Conservation (phyloP, 2,329 filamentous ascomycete species). For the Ambrosiella beaveri region DNA sequence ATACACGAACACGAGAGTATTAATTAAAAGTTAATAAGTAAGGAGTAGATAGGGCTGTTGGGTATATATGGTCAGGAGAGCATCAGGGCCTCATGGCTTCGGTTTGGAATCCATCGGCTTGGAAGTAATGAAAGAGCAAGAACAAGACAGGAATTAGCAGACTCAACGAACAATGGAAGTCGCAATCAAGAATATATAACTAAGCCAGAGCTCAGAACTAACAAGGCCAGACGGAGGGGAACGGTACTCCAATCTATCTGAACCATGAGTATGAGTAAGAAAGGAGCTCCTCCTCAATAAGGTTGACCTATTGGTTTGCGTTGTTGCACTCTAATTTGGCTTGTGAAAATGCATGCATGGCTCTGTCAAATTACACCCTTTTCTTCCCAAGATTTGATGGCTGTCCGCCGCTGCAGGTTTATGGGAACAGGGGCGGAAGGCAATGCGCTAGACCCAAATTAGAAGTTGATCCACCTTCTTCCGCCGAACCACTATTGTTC, state of each 20-base stretch:
- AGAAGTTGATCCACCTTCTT: not conserved
- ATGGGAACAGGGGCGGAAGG: not conserved
- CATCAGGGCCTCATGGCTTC: not conserved
- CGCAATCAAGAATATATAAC: not conserved
- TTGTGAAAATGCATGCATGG: conserved; percentile 5
- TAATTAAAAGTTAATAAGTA: too few relatives aligned
- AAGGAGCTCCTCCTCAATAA: not conserved
- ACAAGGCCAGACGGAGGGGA: not conserved
- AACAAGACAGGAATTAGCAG: not conserved
- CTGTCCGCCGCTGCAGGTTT: not conserved
- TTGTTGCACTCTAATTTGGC: not conserved
- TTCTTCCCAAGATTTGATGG: not conserved
- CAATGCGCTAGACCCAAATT: conserved; percentile 1
- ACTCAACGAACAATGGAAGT: not conserved
- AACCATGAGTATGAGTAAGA: not conserved
- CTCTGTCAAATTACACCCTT: not conserved
- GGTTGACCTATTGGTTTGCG: not conserved
- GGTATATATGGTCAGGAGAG: too few relatives aligned
- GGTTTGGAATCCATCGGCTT: not conserved
- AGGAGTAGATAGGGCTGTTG: too few relatives aligned
- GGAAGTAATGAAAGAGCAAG: not conserved
- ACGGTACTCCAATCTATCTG: not conserved
- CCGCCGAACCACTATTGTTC: not conserved
- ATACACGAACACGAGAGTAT: too few relatives aligned
- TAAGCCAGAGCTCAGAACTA: not conserved